A percentile compares a stretch with the other conserved stretches of the same genome.
These are phyloP conservation scores for Plenodomus tracheiphilus DNA, from an alignment of 2,329 filamentous ascomycete species.

Conservation along the genomic window DNA sequence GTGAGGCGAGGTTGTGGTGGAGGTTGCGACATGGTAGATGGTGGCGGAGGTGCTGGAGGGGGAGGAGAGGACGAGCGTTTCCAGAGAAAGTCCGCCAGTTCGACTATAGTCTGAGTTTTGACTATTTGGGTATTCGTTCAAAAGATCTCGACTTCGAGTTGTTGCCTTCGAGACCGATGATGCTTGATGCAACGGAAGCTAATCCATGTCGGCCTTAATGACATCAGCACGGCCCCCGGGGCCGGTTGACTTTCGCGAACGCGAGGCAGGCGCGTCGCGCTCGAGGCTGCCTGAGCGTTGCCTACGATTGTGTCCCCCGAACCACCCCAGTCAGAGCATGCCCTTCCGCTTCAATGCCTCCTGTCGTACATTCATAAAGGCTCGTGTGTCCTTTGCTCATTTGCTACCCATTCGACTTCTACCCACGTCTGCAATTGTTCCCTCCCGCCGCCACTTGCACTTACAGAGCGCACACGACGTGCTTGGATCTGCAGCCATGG, in stretches of 20 bases:
- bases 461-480: constrained; percentile 7
- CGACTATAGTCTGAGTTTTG: constrained; percentile 1
- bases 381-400: constrained; percentile 6
- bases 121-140: neutral
- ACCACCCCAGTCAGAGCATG: constrained; percentile 33
- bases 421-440: constrained; percentile 6
- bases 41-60: constrained; percentile 9
- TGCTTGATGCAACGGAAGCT: constrained; percentile 10
- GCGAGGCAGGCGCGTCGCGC: constrained; percentile 35
- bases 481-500: constrained; percentile 41
- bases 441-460: neutral
- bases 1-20: constrained; percentile 48
- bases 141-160: neutral
- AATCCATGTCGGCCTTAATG: constrained; percentile 27
- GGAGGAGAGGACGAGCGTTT: constrained; percentile 21
- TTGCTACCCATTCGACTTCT: constrained; percentile 7
- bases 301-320: constrained; percentile 15
- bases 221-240: constrained; percentile 34
- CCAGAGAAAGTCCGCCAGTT: constrained; percentile 40
- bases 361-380: constrained; percentile 14
- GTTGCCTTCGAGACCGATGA: constrained; percentile 11
- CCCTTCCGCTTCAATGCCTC: constrained; percentile 32
- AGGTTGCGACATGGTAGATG: constrained; percentile 46
- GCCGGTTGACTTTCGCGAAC: constrained; percentile 22
- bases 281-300: constrained; percentile 18